Evolutionary conservation across 495 filamentous ascomycete species (phyloP).

Genomic region (Physcia stellaris): DNA sequence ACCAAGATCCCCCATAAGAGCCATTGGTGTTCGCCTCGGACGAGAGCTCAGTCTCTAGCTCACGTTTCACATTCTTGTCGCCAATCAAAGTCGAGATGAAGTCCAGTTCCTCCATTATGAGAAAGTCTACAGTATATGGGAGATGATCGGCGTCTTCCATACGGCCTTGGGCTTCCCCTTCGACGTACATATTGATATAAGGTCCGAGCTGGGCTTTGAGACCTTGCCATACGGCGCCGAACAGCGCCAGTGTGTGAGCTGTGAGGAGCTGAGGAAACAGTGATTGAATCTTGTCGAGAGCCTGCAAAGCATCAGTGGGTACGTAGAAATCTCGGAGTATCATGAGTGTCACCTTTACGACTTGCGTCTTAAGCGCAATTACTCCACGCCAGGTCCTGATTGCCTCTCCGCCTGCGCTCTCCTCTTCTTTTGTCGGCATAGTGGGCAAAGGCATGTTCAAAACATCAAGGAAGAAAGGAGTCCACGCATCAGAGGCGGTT

Average conservation of each 20-base stretch:
- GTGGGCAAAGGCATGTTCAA: constrained; percentile 60
- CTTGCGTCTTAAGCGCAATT: constrained; percentile 75
- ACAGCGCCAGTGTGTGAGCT: constrained; percentile 63
- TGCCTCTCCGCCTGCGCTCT: constrained; percentile 27
- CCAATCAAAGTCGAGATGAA: constrained; percentile 78
- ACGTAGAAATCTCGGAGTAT: not conserved
- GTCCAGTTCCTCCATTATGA: constrained; percentile 85
- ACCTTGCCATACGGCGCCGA: constrained; percentile 78
- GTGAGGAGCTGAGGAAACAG: constrained; percentile 73
- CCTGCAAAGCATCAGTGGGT: constrained; percentile 30
- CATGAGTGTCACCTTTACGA: constrained; percentile 49
- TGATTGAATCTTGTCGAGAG: constrained; percentile 73
- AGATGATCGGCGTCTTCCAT: constrained; percentile 82
- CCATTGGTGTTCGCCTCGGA: constrained; percentile 40
- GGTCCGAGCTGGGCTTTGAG: constrained; percentile 52
- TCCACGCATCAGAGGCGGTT: constrained; percentile 67
- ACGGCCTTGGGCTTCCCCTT: constrained; percentile 66
- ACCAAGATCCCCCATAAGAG: constrained; percentile 38
- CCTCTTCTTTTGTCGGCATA: constrained; percentile 41
- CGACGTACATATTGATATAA: constrained; percentile 76
- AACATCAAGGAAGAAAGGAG: constrained; percentile 67
- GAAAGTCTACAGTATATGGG: constrained; percentile 90
- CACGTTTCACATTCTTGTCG: constrained; percentile 70
- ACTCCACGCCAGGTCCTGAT: constrained; percentile 55
- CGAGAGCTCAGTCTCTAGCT: constrained; percentile 59